phyloP scores from a whole-genome alignment of 805 yeast genomes.

The Barnettozyma populi region DNA sequence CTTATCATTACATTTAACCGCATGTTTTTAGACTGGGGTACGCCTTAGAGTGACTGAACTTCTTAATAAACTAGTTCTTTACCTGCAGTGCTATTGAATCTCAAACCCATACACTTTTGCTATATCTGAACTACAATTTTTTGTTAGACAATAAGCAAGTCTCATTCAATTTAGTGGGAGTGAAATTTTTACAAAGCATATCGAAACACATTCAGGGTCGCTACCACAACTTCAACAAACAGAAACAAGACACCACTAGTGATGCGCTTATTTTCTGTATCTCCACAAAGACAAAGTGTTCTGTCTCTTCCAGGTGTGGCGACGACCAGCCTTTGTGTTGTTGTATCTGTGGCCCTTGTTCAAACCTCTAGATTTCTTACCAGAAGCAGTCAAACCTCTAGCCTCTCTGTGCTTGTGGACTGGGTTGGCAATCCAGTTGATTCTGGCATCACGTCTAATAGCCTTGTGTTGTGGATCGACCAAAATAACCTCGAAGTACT shows the following conservation, averaged over 20 bases:
- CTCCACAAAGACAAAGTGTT: conserved; percentile 99
- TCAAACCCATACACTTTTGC: too few species aligned
- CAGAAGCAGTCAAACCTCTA: conserved; percentile 97
- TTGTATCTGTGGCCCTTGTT: conserved; percentile 99
- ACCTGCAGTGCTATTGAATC: too few species aligned
- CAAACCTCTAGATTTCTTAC: conserved; percentile 99
- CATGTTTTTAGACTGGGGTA: background rate
- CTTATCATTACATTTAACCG: background rate
- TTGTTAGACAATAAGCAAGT: conserved; percentile 1
- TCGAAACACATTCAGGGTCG: conserved; percentile 1
- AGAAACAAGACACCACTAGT: conserved; percentile 1
- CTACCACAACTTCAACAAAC: conserved; percentile 6
- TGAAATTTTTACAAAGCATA: conserved; percentile 2
- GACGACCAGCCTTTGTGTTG: conserved; percentile 98
- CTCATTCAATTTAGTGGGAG: background rate
- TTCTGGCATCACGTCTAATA: conserved; percentile 96
- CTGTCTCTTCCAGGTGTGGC: conserved; percentile 99
- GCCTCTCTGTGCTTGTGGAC: conserved; percentile 99
- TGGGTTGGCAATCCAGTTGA: conserved; percentile 99
- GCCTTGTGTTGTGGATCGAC: conserved; percentile 98
- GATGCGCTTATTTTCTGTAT: conserved; percentile 62
- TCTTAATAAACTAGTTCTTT: background rate
- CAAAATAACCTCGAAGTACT: conserved; percentile 96
- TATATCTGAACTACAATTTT: background rate
- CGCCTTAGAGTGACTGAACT: too few species aligned